These are phyloP conservation scores for Aquanectria penicillioides DNA, from an alignment of 2,329 filamentous ascomycete genomes.

Conservation along the genomic window DNA sequence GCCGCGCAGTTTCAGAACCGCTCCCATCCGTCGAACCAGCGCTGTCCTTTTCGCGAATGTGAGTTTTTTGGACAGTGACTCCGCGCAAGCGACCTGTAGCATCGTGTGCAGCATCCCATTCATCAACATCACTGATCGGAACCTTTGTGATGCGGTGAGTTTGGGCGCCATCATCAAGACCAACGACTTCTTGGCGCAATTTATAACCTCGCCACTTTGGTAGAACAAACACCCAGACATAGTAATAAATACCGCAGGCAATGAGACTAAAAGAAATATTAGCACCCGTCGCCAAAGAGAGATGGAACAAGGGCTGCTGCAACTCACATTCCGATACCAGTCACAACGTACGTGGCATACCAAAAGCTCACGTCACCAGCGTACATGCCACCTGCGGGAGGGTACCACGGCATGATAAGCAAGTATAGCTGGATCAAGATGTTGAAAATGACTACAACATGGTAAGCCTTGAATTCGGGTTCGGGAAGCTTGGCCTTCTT, in stretches of 20 bases:
- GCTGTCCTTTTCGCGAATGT: too few species aligned
- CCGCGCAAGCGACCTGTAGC: constrained; percentile 4
- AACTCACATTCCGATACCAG: constrained; percentile 15
- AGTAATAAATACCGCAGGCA: constrained; percentile 14
- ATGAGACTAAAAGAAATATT: constrained; percentile 3
- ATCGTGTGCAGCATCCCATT: constrained; percentile 17
- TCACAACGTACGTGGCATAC: constrained; percentile 56
- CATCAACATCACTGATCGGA: background rate
- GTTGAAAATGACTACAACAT: constrained; percentile 15
- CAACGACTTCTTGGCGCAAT: constrained; percentile 10
- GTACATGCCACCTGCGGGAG: constrained; percentile 63
- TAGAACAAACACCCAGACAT: constrained; percentile 5
- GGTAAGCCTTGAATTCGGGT: constrained; percentile 16
- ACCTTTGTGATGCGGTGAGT: constrained; percentile 9
- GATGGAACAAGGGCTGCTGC: background rate
- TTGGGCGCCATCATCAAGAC: constrained; percentile 8
- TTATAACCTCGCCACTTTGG: constrained; percentile 13
- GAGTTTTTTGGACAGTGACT: too few species aligned
- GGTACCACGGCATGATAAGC: constrained; percentile 75
- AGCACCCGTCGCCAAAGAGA: background rate
- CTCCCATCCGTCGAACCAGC: too few species aligned
- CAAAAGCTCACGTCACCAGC: constrained; percentile 74
- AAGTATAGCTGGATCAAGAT: constrained; percentile 53
- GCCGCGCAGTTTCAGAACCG: too few species aligned
- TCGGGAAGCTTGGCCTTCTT: constrained; percentile 13